These are phyloP conservation scores for Sphagnum tenellum DNA, from an alignment of 225 moss, liverwort and hornwort genomes.

Conservation along the genomic window DNA sequence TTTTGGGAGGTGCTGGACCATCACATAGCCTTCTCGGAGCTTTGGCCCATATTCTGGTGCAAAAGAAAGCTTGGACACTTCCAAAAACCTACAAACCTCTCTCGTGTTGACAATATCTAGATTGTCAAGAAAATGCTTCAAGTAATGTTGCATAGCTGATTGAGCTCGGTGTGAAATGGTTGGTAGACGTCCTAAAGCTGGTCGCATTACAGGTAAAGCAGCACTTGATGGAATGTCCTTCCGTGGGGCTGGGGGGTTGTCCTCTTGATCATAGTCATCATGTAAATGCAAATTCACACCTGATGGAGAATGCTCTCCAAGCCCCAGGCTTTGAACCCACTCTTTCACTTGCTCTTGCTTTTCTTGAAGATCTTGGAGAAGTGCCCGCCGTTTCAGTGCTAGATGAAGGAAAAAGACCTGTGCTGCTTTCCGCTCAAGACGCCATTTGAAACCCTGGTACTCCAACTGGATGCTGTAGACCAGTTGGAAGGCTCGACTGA, in stretches of 20 bases:
- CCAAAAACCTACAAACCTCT: constrained; percentile 51
- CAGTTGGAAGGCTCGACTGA: constrained; percentile 39
- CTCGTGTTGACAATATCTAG: constrained; percentile 50
- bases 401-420: constrained; percentile 39
- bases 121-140: constrained; percentile 53
- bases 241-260: constrained; percentile 19
- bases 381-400: constrained; percentile 32
- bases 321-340: constrained; percentile 41
- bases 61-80: constrained; percentile 56
- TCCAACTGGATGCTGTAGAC: constrained; percentile 35
- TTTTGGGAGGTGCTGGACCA: constrained; percentile 53
- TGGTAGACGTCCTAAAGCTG: constrained; percentile 54
- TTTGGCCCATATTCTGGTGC: constrained; percentile 59
- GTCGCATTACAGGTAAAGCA: constrained; percentile 59
- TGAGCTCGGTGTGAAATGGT: constrained; percentile 52
- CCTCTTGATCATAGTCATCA: constrained; percentile 49
- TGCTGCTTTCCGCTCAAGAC: constrained; percentile 32
- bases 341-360: constrained; percentile 45
- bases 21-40: constrained; percentile 47
- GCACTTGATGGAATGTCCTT: constrained; percentile 54
- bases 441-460: constrained; percentile 40
- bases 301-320: constrained; percentile 26
- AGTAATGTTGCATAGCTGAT: constrained; percentile 51
- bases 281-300: constrained; percentile 26
- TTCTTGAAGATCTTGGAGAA: constrained; percentile 41